Percentiles rank a stretch among this genome's conserved stretches.
Evolutionary conservation across 2,329 filamentous ascomycete species (phyloP).

Genomic region (Purpureocillium takamizusanense): DNA sequence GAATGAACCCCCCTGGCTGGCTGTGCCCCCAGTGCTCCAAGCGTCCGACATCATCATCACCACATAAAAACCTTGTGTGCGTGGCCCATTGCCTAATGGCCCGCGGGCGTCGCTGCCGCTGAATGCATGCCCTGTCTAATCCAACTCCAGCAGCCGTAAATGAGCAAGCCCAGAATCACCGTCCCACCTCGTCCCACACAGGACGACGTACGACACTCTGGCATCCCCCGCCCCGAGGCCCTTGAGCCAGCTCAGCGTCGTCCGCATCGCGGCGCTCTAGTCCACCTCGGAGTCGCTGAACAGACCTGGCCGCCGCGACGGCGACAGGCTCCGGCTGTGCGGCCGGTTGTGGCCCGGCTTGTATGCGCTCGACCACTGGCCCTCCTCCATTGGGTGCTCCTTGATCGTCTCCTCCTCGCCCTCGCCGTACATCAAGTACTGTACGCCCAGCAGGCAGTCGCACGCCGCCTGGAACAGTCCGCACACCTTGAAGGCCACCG

Average conservation of each 20-base stretch:
- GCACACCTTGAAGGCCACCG: slow-evolving; percentile 72
- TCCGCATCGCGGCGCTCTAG: slow-evolving; percentile 10
- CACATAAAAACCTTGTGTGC: no score
- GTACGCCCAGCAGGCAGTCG: slow-evolving; percentile 64
- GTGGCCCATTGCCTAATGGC: no score
- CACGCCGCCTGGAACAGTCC: slow-evolving; percentile 73
- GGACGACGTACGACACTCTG: no score
- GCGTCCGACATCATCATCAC: no score
- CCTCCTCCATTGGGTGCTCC: slow-evolving; percentile 26
- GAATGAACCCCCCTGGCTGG: no score
- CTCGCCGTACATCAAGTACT: slow-evolving; percentile 63
- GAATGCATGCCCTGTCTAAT: background rate
- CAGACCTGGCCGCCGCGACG: slow-evolving; percentile 28
- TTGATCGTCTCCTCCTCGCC: slow-evolving; percentile 29
- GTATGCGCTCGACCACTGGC: slow-evolving; percentile 18
- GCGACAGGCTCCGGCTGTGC: slow-evolving; percentile 26
- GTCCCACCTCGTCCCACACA: no score
- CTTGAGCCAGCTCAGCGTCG: slow-evolving; percentile 4
- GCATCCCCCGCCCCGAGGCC: no score
- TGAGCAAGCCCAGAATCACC: no score
- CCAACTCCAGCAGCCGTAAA: no score
- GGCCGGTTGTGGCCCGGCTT: slow-evolving; percentile 17
- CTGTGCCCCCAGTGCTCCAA: no score
- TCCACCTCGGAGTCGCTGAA: slow-evolving; percentile 23
- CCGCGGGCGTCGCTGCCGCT: background rate